A percentile compares a stretch with the other conserved stretches of the same genome.
Evolutionary conservation across 768 basidiomycete genomes (phyloP).

Genomic region (Lactarius pseudohatsudake): DNA sequence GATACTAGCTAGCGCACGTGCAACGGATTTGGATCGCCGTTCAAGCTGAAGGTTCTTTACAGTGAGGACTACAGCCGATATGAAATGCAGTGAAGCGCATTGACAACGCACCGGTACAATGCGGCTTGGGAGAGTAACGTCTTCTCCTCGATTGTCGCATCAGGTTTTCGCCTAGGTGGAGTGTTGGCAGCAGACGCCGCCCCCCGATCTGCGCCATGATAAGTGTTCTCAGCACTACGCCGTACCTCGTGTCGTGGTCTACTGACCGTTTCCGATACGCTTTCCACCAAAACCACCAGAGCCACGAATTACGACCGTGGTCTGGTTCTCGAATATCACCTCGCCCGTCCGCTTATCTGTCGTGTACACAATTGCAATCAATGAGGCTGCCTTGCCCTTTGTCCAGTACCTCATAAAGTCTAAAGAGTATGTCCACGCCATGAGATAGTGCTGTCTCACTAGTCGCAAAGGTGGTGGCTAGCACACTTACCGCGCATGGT

Average conservation of each 20-base stretch:
- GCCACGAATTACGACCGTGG: conserved; percentile 89
- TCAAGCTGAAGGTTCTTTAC: conserved; percentile 54
- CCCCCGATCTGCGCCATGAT: conserved; percentile 68
- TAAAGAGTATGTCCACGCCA: conserved; percentile 32
- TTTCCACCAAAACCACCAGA: conserved; percentile 96
- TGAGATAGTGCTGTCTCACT: background rate
- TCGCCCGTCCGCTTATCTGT: conserved; percentile 76
- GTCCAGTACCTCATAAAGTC: conserved; percentile 77
- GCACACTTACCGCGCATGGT: conserved; percentile 59
- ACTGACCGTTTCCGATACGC: conserved; percentile 72
- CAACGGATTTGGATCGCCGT: conserved; percentile 89
- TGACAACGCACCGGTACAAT: conserved; percentile 69
- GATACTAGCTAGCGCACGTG: conserved; percentile 53
- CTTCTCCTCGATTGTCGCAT: conserved; percentile 86
- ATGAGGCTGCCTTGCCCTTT: conserved; percentile 94
- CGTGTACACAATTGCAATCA: conserved; percentile 77
- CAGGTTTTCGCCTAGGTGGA: conserved; percentile 80
- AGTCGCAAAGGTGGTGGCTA: background rate
- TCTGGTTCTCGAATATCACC: conserved; percentile 88
- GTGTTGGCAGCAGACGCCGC: conserved; percentile 79
- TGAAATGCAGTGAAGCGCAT: conserved; percentile 1
- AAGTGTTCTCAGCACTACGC: background rate
- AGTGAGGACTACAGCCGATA: conserved; percentile 9
- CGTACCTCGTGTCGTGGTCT: conserved; percentile 2
- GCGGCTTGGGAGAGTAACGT: conserved; percentile 83